A percentile compares a stretch with the other conserved stretches of the same genome.
Evolutionary conservation across 768 basidiomycete species (phyloP).

Genomic region (Mycena capillaripes): DNA sequence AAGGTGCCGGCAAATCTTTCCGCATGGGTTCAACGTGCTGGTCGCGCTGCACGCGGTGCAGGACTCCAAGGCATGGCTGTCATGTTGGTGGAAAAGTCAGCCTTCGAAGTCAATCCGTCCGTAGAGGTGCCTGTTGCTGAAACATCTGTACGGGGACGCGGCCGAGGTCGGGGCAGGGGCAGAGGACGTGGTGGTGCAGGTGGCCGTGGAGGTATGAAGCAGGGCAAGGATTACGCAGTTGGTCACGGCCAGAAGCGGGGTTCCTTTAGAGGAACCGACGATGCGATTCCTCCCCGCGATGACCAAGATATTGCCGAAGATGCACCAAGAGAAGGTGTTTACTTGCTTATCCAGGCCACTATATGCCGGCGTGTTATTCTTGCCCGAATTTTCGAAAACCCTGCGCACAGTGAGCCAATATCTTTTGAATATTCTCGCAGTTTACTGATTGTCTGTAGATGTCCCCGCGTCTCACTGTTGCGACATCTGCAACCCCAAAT

Average conservation of each 20-base stretch:
- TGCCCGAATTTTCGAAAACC: background rate
- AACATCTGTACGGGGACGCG: background rate
- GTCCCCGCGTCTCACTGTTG: background rate
- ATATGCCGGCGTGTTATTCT: background rate
- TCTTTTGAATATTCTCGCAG: background rate
- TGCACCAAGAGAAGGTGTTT: background rate
- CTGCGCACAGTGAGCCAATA: background rate
- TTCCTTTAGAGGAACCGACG: background rate
- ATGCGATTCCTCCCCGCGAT: background rate
- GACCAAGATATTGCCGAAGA: background rate
- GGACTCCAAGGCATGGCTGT: conserved; percentile 42
- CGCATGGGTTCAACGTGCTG: conserved; percentile 49
- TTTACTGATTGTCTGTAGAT: background rate
- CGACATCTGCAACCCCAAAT: conserved; percentile 12
- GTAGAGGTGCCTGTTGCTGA: background rate
- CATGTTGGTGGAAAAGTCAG: conserved; percentile 42
- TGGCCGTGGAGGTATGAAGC: background rate
- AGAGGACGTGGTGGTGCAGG: background rate
- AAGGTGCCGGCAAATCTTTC: conserved; percentile 47
- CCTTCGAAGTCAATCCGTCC: conserved; percentile 34
- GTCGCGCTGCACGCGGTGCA: conserved; percentile 44
- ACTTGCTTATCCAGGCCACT: background rate
- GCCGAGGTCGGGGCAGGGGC: background rate
- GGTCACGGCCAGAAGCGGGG: conserved; percentile 10
- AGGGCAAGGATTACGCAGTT: background rate